Percentiles rank a stretch among this genome's conserved stretches.
phyloP scores from a whole-genome alignment of 2,329 filamentous ascomycete species.

The Aspergillus fumigatiaffinis region DNA sequence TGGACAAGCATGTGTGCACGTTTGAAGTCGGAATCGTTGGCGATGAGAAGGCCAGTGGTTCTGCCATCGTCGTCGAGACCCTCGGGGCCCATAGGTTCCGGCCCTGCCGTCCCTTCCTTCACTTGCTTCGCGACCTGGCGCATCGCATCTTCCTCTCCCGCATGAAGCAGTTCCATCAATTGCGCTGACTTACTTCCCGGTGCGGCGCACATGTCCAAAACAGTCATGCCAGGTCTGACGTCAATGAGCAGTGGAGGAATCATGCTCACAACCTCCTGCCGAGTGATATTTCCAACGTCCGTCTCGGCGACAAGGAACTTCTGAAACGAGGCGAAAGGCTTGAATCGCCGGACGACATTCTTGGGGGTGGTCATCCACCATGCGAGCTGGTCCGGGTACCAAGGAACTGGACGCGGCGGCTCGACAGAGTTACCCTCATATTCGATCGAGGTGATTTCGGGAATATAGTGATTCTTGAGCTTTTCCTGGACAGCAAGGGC shows the following conservation, averaged over 20 bases:
- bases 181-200: constrained; percentile 97
- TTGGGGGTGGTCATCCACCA: constrained; percentile 99
- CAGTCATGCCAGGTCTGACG: constrained; percentile 82
- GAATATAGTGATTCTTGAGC: constrained; percentile 83
- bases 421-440: constrained; percentile 79
- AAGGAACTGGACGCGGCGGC: constrained; percentile 74
- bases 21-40: constrained; percentile 96
- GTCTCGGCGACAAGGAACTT: constrained; percentile 98
- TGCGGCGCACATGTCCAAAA: constrained; percentile 92
- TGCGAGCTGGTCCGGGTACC: constrained; percentile 92
- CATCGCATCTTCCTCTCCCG: constrained; percentile 84
- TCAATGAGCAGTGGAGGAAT: constrained; percentile 94
- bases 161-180: constrained; percentile 88
- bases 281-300: constrained; percentile 92
- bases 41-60: constrained; percentile 85
- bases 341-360: constrained; percentile 88
- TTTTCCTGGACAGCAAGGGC: constrained; percentile 88
- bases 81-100: constrained; percentile 46
- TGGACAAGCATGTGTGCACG: constrained; percentile 96
- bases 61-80: constrained; percentile 70
- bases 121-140: constrained; percentile 64
- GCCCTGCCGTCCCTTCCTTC: constrained; percentile 57
- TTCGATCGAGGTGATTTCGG: constrained; percentile 79
- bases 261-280: constrained; percentile 98
- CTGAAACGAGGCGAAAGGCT: constrained; percentile 92